Base-by-base conservation (phyloP, 1,284 basidiomycete genomes). In the Pulveroboletus sp. region DNA sequence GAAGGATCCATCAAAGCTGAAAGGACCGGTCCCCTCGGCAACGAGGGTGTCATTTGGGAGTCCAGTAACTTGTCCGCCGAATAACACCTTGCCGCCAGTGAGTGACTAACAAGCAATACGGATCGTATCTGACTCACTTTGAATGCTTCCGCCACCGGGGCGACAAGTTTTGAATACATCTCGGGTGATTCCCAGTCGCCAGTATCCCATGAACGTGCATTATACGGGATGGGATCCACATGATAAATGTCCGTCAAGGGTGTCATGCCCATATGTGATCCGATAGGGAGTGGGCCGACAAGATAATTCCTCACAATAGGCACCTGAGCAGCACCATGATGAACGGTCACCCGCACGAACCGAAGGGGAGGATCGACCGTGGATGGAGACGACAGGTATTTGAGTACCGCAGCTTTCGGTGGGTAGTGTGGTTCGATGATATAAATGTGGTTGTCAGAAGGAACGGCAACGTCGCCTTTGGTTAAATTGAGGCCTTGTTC, bases 1-100 rank as follows among this genome's bases (percentile, higher is more conserved):
- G 75, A 83, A 87, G 14, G 75, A 72, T 9, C 85, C 85, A 60
- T 86, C 84, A 57, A 81, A 85, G 49, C 81, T 81, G 63, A 81
- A 79, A 1, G 85, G 85, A 0, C 77, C 82, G 45, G 67, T 69
- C 2, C 72, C 76, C 4, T 71, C 78, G 9, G 75, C 74, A 4
- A 78, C 65, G 20, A 86, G 72, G 0, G 80, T 81, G 54, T 81
- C 81, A 51, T 80, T 81, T 12, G 71, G 64, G 35, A 66, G 63
- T 11, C 65, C 67, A 4, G 54, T 52, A 28, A 57, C 65, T 35
- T 74, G 72, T 12, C 72, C 78, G 28, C 70, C 76, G 43, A 79
- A 78, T 3, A 82, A 69, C 60, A 81, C 82, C 74, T 80, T 57
- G 10, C n/a, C 25, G 33, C 24, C 0, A 3, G 3, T 71, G 18